Evolutionary conservation across 1,139 yeast species (phyloP), one percentile per base, ranked within the genome.

Genomic region (Yamadazyma dushanensis): DNA sequence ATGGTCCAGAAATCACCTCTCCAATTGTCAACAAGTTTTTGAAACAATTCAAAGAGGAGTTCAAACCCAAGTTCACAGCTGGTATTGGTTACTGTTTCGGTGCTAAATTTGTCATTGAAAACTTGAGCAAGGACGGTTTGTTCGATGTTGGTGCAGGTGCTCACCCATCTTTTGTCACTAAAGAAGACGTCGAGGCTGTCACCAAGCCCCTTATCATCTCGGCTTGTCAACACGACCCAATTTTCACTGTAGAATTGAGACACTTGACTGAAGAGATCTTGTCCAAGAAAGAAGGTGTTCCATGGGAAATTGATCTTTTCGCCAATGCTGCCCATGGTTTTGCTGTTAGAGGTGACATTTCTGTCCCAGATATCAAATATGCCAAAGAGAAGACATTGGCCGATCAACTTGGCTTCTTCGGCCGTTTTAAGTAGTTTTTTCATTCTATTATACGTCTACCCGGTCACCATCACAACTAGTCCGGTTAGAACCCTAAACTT

Each of bases 21-120:
- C 63, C 64, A 16, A 50, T 64, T 29, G 55, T 64, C 20, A 70
- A 71, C 31, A 59, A 56, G 5, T 83, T 70, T 49, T 52, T 83
- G 43, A 46, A 50, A 1, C 51, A 54, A 3, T 57, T 82, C 41
- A 71, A 66, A 42, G 49, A 53, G 22, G 76, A 72, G 37, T 56
- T 61, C 36, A 56, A 63, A 4, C 83, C 86, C 8, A 62, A 71
- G 38, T 78, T 70, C 46, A 43, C 83, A 18, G 80, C 72, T 34
- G 78, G 78, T 14, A 63, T 83, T 37, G 96, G 96, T 14, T 81
- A 86, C 69, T 89, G 96, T 64, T 88, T 71, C 49, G 96, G 96
- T 51, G 96, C 89, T 34, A 83, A 80, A 57, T 80, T 66, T 46
- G 78, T 73, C 19, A 53, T 83, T 32, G 78, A 73, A 40, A 71